Base-by-base conservation (phyloP, 163 green algal genomes). In the Chloromonas sp. region DNA sequence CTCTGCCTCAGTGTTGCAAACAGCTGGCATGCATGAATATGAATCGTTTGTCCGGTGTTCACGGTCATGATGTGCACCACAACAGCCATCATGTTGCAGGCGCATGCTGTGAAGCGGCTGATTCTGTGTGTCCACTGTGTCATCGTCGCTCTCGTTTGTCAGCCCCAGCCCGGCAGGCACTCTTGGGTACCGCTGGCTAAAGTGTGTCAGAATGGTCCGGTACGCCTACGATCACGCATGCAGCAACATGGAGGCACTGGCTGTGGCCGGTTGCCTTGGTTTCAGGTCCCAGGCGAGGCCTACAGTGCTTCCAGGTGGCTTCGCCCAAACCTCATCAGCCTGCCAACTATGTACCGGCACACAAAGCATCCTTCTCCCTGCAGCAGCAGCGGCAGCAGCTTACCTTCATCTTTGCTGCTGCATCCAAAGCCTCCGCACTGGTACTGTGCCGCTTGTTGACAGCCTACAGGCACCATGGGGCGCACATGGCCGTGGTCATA, bases 151-250 rank as follows among this genome's bases (percentile, higher is more conserved):
- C 36, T 85, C 82, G 13, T 58, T 3, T 5, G 14, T 5, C 36
- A 81, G 8, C 70, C 82, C 81, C 15, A 89, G 82, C 15, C 89
- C 91, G 5, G 92, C 88, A 0, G 96, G 96, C 0, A 96, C 83
- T 3, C 96, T 96, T 0, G 97, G 96, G 89, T 99, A 99, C 3
- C 96, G 92, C 92, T 99, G 97, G 85, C 93, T 98, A 92, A 99
- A 99, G 90, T 99, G 97, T 0, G 97, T 99, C 83, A 99, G 89
- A n/a, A 99, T 88, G 5, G 94, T 97, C 70, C 94, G 88, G 84
- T 94, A 96, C 0, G 92, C 94, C 15, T 92, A 83, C 13, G 93
- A 60, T 5, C 61, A 81, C 62, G 57, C 2, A 81, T 3, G n/a
- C 3, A 3, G 36, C 36, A 36, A 36, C 36, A 36, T 36, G 36